Conservation (phyloP, 148 eudicot species). For the Cornus suecica region DNA sequence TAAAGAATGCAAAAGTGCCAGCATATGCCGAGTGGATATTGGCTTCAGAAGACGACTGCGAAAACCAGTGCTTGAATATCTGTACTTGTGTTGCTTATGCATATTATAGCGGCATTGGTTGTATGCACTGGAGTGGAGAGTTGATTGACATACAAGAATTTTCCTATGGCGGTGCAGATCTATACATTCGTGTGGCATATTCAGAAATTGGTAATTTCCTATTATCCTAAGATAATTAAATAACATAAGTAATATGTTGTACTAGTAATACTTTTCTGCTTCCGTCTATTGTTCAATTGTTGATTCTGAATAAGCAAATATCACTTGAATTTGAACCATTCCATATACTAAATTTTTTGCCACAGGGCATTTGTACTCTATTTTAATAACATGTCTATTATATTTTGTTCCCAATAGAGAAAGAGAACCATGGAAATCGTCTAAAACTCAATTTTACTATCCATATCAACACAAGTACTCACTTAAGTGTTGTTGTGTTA, state of each 20-base stretch:
- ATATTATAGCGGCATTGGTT: conserved; percentile 29
- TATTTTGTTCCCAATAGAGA: no score
- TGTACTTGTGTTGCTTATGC: conserved; percentile 46
- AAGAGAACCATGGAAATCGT: no score
- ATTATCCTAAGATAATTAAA: conserved; percentile 9
- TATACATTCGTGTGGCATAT: conserved; percentile 33
- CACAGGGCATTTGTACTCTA: no score
- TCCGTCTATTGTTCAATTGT: not conserved
- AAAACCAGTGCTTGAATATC: conserved; percentile 20
- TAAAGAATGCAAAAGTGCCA: conserved; percentile 6
- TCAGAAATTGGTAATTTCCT: conserved; percentile 38
- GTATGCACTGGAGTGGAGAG: conserved; percentile 38
- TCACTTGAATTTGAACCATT: no score
- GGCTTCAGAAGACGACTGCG: conserved; percentile 23
- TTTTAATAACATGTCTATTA: no score
- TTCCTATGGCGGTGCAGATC: conserved; percentile 15
- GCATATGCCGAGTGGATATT: not conserved
- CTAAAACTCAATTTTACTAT: not conserved
- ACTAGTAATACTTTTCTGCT: not conserved
- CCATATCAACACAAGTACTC: not conserved
- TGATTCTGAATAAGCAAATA: not conserved
- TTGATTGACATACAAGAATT: conserved; percentile 5
- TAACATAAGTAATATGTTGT: no score
- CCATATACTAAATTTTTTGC: no score
- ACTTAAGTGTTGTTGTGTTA: not conserved